Base-by-base conservation (phyloP, 805 yeast genomes). In the Blastobotrys chiropterorum region DNA sequence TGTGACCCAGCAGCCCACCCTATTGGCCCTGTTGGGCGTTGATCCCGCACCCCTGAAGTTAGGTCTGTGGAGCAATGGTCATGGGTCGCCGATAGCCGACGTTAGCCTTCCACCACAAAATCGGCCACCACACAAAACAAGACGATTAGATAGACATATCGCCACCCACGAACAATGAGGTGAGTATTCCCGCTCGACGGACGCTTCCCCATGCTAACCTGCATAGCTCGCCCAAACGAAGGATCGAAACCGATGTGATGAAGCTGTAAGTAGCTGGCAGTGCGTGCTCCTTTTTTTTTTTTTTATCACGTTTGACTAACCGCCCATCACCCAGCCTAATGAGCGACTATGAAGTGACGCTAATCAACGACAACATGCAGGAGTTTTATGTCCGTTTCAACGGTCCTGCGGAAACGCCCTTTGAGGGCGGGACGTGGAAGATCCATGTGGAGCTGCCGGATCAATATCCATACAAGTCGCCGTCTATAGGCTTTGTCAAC, bases 241-340 rank as follows among this genome's bases (percentile, higher is more conserved):
- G 95, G 47, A 90, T 94, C 58, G 97, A 90, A 65, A 87, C 94
- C 26, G 99, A 92, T 68, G 97, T 92, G 46, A 90, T 88, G 96
- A 94, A 90, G 68, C 75, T 92, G 79, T 86, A 68, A 64, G 85
- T 76, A 47, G 21, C 16, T 30, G n/a, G n/a, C n/a, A n/a, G n/a
- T n/a, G n/a, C n/a, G n/a, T n/a, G n/a, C n/a, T n/a, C n/a, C n/a
- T n/a, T n/a, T n/a, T n/a, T n/a, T n/a, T n/a, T n/a, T n/a, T n/a
- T n/a, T n/a, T n/a, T n/a, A n/a, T n/a, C n/a, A n/a, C n/a, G n/a
- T n/a, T n/a, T n/a, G n/a, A n/a, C n/a, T n/a, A n/a, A n/a, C n/a
- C n/a, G n/a, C n/a, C n/a, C 38, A 26, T 26, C 16, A 19, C 52
- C 52, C 46, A 79, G 83, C 40, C 67, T 92, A 70, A 90, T 89